Evolutionary conservation across 371 early-diverging fungal species (phyloP).

Genomic region (Circinella umbellata): DNA sequence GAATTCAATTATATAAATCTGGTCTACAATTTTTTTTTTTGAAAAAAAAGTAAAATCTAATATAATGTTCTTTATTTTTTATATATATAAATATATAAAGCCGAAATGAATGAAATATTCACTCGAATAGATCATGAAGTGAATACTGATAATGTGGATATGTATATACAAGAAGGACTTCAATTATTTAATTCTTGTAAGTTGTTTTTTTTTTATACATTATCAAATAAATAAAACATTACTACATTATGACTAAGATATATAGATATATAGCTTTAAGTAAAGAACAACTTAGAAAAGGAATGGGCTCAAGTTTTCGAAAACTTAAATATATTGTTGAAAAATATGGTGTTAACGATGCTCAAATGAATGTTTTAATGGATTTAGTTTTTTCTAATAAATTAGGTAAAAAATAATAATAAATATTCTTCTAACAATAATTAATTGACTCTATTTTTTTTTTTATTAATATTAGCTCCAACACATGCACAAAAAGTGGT

Average conservation of each 20-base stretch:
- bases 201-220: neutral
- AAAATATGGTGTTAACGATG: slow-evolving; percentile 22
- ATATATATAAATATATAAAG: no score
- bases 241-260: no score
- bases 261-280: no score
- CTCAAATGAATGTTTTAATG: slow-evolving; percentile 17
- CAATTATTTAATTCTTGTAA: slow-evolving; percentile 7
- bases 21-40: no score
- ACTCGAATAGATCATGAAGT: no score
- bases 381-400: slow-evolving; percentile 22
- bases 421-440: no score
- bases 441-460: neutral
- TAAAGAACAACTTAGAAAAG: no score
- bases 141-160: slow-evolving; percentile 1
- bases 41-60: no score
- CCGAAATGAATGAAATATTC: no score
- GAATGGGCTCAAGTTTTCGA: no score
- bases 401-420: slow-evolving; percentile 19
- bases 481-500: slow-evolving; percentile 24
- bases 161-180: neutral
- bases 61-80: no score
- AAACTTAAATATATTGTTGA: slow-evolving; percentile 13
- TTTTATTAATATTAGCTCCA: neutral
- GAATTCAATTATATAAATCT: no score
- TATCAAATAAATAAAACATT: neutral